phyloP scores from a whole-genome alignment of 2,329 filamentous ascomycete species.

The Rhynchosporium graminicola region DNA sequence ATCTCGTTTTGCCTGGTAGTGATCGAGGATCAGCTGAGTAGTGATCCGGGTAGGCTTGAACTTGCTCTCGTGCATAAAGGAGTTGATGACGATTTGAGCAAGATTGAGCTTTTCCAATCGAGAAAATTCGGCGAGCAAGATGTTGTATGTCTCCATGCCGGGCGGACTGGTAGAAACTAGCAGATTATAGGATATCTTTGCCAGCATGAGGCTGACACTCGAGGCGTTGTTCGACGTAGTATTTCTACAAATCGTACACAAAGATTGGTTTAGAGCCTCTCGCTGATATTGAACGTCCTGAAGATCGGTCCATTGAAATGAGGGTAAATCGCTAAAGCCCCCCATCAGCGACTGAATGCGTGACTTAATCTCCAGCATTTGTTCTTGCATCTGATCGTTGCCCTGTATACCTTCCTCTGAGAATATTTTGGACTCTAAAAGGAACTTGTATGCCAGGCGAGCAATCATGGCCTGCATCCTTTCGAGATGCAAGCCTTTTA shows the following conservation, averaged over 20 bases:
- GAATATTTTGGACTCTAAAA: constrained; percentile 24
- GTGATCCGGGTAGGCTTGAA: constrained; percentile 34
- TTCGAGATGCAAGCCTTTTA: constrained; percentile 28
- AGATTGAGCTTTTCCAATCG: constrained; percentile 51
- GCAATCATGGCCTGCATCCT: constrained; percentile 30
- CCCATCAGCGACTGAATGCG: constrained; percentile 27
- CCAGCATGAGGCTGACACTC: constrained; percentile 35
- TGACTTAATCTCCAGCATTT: constrained; percentile 27
- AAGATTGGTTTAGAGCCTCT: constrained; percentile 30
- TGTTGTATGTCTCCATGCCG: constrained; percentile 69
- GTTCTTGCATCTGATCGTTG: constrained; percentile 2
- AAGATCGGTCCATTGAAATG: constrained; percentile 26
- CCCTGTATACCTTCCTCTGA: constrained; percentile 1
- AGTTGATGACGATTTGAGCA: constrained; percentile 54
- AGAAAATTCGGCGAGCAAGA: constrained; percentile 67
- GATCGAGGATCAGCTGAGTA: constrained; percentile 36
- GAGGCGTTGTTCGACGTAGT: constrained; percentile 18
- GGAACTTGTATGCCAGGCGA: constrained; percentile 32
- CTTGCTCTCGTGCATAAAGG: constrained; percentile 47
- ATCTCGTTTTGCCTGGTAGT: constrained; percentile 34
- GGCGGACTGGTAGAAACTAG: constrained; percentile 62
- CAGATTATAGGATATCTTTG: constrained; percentile 62
- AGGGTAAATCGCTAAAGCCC: constrained; percentile 27
- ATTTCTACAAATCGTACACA: constrained; percentile 29
- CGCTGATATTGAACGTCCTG: constrained; percentile 26